Evolutionary conservation across 176 grass and related monocot genomes (phyloP).

Genomic region (Pharus latifolius): DNA sequence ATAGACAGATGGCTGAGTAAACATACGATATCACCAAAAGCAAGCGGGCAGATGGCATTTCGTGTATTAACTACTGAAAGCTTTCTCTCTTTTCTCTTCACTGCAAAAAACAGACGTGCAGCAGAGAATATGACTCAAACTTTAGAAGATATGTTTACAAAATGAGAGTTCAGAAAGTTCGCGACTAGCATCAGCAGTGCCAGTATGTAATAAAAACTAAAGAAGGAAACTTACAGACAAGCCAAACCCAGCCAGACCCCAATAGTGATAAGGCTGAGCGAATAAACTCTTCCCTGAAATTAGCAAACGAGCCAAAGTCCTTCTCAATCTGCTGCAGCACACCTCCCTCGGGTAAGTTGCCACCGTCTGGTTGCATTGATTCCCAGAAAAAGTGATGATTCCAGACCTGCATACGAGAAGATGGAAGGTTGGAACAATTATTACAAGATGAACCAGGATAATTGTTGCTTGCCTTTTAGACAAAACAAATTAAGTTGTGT

Average conservation of each 20-base stretch:
- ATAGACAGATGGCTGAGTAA: background rate
- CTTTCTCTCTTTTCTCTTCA: constrained; percentile 56
- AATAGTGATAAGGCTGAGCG: constrained; percentile 39
- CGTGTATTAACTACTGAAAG: constrained; percentile 59
- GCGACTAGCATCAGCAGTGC: background rate
- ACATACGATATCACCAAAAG: constrained; percentile 86
- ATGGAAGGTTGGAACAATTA: background rate
- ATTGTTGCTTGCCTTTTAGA: no score
- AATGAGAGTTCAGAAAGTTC: background rate
- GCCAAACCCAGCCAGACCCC: constrained; percentile 92
- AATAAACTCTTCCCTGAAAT: constrained; percentile 81
- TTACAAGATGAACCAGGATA: background rate
- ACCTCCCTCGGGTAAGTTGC: constrained; percentile 39
- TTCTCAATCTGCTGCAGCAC: constrained; percentile 44
- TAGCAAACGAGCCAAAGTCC: constrained; percentile 79
- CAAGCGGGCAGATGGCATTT: constrained; percentile 83
- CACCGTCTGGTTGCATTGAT: constrained; percentile 86
- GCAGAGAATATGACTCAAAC: background rate
- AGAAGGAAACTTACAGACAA: constrained; percentile 53
- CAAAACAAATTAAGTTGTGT: no score
- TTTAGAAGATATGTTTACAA: background rate
- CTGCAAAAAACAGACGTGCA: constrained; percentile 28
- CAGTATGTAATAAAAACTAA: background rate
- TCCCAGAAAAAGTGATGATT: constrained; percentile 98
- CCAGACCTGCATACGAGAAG: constrained; percentile 46